phyloP scores from a whole-genome alignment of 805 yeast genomes.

The Ogataea paraovalis region DNA sequence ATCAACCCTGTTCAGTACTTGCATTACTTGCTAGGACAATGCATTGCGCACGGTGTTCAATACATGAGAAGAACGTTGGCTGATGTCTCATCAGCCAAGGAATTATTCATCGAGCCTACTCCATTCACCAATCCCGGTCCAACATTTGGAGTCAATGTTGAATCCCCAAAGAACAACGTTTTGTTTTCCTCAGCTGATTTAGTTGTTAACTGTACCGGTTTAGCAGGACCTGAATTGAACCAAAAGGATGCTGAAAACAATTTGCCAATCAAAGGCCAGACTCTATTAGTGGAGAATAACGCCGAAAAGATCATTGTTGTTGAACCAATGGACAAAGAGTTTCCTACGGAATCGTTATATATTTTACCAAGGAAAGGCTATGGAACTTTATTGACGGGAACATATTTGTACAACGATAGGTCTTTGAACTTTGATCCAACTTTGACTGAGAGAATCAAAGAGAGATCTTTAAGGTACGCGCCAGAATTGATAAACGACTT shows the following conservation, averaged over 20 bases:
- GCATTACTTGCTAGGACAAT: conserved; percentile 43
- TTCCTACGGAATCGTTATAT: conserved; percentile 47
- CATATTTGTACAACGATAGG: conserved; percentile 21
- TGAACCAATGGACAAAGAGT: conserved; percentile 27
- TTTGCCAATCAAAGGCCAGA: conserved; percentile 56
- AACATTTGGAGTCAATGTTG: conserved; percentile 13
- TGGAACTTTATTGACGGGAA: conserved; percentile 60
- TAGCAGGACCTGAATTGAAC: conserved; percentile 40
- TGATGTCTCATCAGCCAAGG: conserved; percentile 33
- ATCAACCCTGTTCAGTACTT: conserved; percentile 56
- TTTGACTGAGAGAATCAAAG: conserved; percentile 44
- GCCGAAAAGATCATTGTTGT: conserved; percentile 32
- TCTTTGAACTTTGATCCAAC: conserved; percentile 35
- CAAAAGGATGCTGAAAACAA: conserved; percentile 41
- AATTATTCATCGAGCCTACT: conserved; percentile 12
- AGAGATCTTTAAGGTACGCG: conserved; percentile 40
- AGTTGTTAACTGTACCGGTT: conserved; percentile 55
- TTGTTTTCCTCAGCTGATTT: conserved; percentile 33
- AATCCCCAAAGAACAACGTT: conserved; percentile 7
- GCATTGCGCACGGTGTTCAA: conserved; percentile 43
- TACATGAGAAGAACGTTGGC: conserved; percentile 39
- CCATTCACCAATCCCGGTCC: conserved; percentile 13
- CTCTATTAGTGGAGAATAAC: conserved; percentile 47
- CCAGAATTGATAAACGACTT: conserved; percentile 43
- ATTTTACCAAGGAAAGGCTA: conserved; percentile 67